Conservation (phyloP, 495 filamentous ascomycete genomes). For the Penicillium bialowiezense region DNA sequence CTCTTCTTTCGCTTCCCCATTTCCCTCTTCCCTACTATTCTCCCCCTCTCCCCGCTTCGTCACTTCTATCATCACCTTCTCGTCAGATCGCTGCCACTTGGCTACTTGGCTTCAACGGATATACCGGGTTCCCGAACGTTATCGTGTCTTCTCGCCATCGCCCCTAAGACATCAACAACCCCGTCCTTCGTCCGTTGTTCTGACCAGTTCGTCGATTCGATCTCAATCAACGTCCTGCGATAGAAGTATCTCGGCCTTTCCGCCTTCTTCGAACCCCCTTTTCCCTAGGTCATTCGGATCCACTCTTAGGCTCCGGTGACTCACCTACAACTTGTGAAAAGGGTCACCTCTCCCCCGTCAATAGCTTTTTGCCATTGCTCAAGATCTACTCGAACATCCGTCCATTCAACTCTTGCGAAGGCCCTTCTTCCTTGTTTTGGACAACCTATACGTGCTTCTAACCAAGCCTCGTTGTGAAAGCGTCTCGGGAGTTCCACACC, state of each 20-base stretch:
- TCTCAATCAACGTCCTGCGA: neutral
- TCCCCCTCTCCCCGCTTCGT: conserved; percentile 1
- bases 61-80: conserved; percentile 12
- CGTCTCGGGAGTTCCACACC: conserved; percentile 28
- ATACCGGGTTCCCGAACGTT: conserved; percentile 5
- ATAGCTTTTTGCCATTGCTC: neutral
- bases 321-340: conserved; percentile 6
- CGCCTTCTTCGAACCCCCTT: neutral
- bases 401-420: conserved; percentile 5
- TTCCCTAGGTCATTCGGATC: conserved; percentile 1
- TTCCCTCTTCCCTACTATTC: conserved; percentile 1
- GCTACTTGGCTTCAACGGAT: too few relatives aligned
- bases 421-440: conserved; percentile 1
- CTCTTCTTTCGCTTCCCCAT: conserved; percentile 13
- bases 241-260: neutral
- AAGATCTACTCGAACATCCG: neutral
- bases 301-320: conserved; percentile 9
- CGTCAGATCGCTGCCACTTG: conserved; percentile 1
- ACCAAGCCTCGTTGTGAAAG: conserved; percentile 20
- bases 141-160: conserved; percentile 2
- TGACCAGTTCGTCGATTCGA: neutral
- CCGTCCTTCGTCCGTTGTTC: neutral
- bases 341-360: neutral
- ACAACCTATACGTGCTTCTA: conserved; percentile 14
- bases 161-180: neutral